These are phyloP conservation scores for Lactarius vividus DNA, from an alignment of 768 basidiomycete genomes.

Conservation along the genomic window DNA sequence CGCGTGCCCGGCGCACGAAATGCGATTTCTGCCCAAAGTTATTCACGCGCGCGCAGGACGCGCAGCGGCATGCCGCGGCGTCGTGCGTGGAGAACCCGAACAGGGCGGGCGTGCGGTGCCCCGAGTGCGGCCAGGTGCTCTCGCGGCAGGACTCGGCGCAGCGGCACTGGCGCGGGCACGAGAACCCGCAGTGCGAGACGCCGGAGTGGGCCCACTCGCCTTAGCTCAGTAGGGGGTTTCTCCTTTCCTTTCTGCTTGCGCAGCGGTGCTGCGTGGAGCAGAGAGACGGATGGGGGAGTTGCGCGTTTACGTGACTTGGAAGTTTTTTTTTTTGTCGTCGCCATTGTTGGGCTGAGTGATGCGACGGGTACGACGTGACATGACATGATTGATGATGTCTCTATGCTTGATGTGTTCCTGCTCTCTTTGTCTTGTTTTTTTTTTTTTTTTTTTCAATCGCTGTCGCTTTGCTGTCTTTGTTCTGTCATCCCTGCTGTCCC, in stretches of 20 bases:
- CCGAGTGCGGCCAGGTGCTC: constrained; percentile 14
- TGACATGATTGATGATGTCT: neutral
- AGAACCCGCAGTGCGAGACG: constrained; percentile 8
- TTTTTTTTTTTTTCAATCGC: neutral
- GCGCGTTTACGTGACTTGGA: neutral
- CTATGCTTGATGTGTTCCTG: neutral
- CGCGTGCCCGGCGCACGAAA: neutral
- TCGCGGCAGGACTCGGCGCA: constrained; percentile 21
- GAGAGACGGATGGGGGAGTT: neutral
- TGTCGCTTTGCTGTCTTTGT: neutral
- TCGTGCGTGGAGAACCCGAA: constrained; percentile 17
- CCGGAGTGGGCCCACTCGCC: constrained; percentile 2
- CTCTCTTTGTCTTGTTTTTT: neutral
- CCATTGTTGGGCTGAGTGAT: neutral
- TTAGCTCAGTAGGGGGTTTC: too few relatives aligned
- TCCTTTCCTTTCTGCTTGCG: too few relatives aligned
- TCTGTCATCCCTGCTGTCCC: neutral
- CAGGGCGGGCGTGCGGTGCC: constrained; percentile 5
- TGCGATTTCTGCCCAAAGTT: constrained; percentile 14
- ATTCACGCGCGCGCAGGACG: constrained; percentile 24
- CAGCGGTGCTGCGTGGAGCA: too few relatives aligned
- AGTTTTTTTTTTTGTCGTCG: neutral
- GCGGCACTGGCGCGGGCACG: constrained; percentile 24
- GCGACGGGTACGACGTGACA: neutral
- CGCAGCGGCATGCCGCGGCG: constrained; percentile 2